Base-by-base conservation (phyloP, 805 yeast species). In the Candida bentonensis region DNA sequence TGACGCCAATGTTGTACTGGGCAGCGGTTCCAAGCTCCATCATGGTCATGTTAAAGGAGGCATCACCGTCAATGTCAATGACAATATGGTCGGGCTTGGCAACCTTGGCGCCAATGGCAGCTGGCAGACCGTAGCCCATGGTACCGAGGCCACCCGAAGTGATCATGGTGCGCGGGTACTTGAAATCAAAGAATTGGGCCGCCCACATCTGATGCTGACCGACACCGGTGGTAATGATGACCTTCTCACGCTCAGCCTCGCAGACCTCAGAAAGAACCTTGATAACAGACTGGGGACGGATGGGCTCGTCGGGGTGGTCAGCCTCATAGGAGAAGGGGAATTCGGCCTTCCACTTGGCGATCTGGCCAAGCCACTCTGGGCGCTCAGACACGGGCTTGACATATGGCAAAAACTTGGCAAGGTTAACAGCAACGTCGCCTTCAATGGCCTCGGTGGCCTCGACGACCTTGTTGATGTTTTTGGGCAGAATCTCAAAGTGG, bases 201-300 rank as follows among this genome's bases (percentile, higher is more conserved):
- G 97, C 94, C 98, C 98, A 89, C 98, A 89, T 89, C 71, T 89
- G 98, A 73, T 89, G 98, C 72, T 92, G 98, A 49, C 98, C 98
- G 44, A 92, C 97, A 73, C 98, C 98, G 28, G 98, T 92, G 44
- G 97, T 82, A 55, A 89, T 81, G 55, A 88, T 76, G 47, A 85
- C 87, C 54, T 83, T 88, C 58, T 76, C 83, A 55, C 64, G 63
- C 51, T 70, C 70, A 45, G 73, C 72, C 44, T 68, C 74, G 25
- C 87, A 79, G 54, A 87, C 79, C 49, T 76, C 73, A 2, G 92
- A 76, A 46, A 92, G 73, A 64, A 84, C 89, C 40, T 72, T 63
- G 51, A 92, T 77, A 42, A 89, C 78, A 39, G 96, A 85, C 70
- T 92, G 98, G 41, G 98, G 98, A 62, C 87, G 88, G 55, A 89